A percentile compares a stretch with the other conserved stretches of the same genome.
Conservation (phyloP, 768 basidiomycete species). For the Sporobolomyces roseus region DNA sequence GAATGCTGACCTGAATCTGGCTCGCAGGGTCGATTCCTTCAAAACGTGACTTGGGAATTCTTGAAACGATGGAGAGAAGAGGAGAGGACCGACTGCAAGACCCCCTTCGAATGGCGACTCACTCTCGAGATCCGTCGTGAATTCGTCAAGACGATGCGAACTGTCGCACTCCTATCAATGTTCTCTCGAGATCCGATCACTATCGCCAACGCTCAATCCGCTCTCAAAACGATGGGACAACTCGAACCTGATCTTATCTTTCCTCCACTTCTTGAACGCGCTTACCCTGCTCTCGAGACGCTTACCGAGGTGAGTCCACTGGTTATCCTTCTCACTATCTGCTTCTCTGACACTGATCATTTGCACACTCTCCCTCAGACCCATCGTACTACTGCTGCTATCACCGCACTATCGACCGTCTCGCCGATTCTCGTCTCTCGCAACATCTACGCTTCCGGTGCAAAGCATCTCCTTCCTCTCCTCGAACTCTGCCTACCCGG, state of each 20-base stretch:
- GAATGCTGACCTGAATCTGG: constrained; percentile 1
- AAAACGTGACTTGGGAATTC: constrained; percentile 63
- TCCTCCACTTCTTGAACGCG: constrained; percentile 73
- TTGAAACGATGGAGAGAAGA: constrained; percentile 73
- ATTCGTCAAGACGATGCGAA: constrained; percentile 74
- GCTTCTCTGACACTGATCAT: neutral
- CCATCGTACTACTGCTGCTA: constrained; percentile 75
- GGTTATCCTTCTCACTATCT: constrained; percentile 6
- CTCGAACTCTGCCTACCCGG: constrained; percentile 77
- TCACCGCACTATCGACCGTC: constrained; percentile 77
- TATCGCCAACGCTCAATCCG: constrained; percentile 69
- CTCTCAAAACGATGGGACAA: constrained; percentile 73
- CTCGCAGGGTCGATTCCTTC: constrained; percentile 71
- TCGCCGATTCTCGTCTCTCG: constrained; percentile 75
- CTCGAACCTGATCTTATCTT: constrained; percentile 78
- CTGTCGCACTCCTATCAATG: constrained; percentile 80
- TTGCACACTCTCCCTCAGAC: constrained; percentile 55
- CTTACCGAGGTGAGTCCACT: constrained; percentile 64
- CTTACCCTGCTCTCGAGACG: constrained; percentile 79
- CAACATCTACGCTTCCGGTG: constrained; percentile 72
- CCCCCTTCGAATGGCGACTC: constrained; percentile 70
- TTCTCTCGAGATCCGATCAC: constrained; percentile 75
- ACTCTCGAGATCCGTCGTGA: constrained; percentile 75
- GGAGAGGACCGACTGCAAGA: constrained; percentile 71
- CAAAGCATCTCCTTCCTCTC: constrained; percentile 73